Percentiles rank a stretch among this genome's conserved stretches.
Conservation (phyloP, 202 grass and related monocot species). For the Saccharum hybrid region DNA sequence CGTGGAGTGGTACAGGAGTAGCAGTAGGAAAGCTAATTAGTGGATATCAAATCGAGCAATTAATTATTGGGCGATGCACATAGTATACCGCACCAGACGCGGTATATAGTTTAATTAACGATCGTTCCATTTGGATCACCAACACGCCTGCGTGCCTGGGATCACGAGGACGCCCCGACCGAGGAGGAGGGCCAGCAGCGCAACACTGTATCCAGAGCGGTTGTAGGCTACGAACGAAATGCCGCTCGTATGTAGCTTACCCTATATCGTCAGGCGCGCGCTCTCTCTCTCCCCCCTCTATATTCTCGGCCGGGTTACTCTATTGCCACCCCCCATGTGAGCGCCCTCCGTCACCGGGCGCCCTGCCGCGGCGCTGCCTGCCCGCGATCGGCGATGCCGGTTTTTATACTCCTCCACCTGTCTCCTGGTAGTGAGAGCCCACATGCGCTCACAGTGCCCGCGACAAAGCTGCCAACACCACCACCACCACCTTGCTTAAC, state of each 20-base stretch:
- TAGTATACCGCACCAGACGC: background rate
- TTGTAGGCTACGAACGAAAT: constrained; percentile 4
- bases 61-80: background rate
- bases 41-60: background rate
- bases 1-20: background rate
- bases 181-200: constrained; percentile 7
- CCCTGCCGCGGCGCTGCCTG: constrained; percentile 37
- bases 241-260: too few species aligned
- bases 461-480: background rate
- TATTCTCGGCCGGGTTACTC: constrained; percentile 42
- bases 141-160: constrained; percentile 50
- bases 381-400: constrained; percentile 38
- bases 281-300: too few species aligned
- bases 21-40: too few species aligned
- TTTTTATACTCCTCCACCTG: constrained; percentile 55
- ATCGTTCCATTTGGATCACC: constrained; percentile 59
- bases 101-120: constrained; percentile 27
- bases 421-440: constrained; percentile 36
- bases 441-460: constrained; percentile 40
- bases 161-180: constrained; percentile 66
- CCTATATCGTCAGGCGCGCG: too few species aligned
- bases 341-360: constrained; percentile 48
- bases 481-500: background rate
- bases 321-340: constrained; percentile 74
- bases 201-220: too few species aligned